Base-by-base conservation (phyloP, 371 early-diverging fungal genomes). In the Sanchytrium tribonematis region DNA sequence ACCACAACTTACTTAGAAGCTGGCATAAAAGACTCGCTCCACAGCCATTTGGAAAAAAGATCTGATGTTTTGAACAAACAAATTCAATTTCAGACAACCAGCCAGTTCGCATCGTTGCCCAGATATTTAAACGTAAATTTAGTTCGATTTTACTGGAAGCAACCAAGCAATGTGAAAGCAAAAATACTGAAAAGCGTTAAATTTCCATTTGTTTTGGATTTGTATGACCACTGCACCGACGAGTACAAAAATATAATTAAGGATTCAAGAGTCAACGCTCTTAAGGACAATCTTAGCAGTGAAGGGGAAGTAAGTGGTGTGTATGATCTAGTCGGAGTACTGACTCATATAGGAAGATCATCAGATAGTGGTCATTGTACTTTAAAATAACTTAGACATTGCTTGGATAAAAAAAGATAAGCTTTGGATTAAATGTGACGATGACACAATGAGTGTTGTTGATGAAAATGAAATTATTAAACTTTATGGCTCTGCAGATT, bases 71-170 rank as follows among this genome's bases (percentile, higher is more conserved):
- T n/a, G n/a, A n/a, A n/a, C n/a, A n/a, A n/a, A n/a, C n/a, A n/a
- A n/a, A n/a, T n/a, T n/a, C n/a, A n/a, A n/a, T n/a, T n/a, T n/a
- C n/a, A n/a, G n/a, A n/a, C n/a, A n/a, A n/a, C 77, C 1, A 83
- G 84, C 32, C 79, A 83, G 48, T 83, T 97, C 28, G 82, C 82
- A 17, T 83, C 93, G 1, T 76, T 96, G 31, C 98, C 98, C 0
- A 75, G 80, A 17, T 96, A 96, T 74, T 74, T 97, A 70, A 85
- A 93, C 0, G 77, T 94, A 27, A 85, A 89, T 71, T 94, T 91
- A 76, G 87, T 93, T 31, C 84, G 97, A 29, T 94, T 95, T 79
- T 94, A 87, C 77, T 97, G 97, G 97, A 93, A 93, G 72, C 79
- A 86, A 0, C 77, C 82, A 28, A 87, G 88, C 73, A 78, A 81